Evolutionary conservation across 2,329 filamentous ascomycete species (phyloP).

Genomic region (Curvularia hawaiiensis): DNA sequence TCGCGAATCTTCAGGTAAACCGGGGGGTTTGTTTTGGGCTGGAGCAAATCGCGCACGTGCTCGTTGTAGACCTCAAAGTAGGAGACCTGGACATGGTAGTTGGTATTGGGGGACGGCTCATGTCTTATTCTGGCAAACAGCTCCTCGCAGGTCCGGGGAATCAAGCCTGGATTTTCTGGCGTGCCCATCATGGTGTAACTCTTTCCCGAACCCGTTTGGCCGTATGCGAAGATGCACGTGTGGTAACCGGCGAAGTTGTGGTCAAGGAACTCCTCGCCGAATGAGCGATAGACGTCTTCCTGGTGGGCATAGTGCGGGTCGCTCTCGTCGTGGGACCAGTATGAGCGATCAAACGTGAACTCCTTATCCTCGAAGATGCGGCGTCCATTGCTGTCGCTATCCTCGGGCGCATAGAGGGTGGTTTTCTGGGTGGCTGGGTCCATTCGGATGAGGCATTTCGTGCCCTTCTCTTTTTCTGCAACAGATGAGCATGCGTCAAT

Average conservation of each 20-base stretch:
- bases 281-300: conserved; percentile 89
- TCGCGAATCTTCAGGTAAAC: conserved; percentile 98
- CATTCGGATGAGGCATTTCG: conserved; percentile 90
- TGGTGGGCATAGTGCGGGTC: conserved; percentile 91
- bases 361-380: conserved; percentile 83
- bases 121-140: conserved; percentile 91
- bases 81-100: conserved; percentile 95
- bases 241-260: conserved; percentile 99
- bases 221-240: conserved; percentile 98
- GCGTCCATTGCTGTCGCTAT: conserved; percentile 64
- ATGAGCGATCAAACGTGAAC: conserved; percentile 97
- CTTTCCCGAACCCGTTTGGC: conserved; percentile 96
- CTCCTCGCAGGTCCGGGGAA: conserved; percentile 94
- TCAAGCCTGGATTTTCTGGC: conserved; percentile 83
- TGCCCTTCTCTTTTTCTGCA: conserved; percentile 78
- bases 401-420: conserved; percentile 72
- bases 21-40: conserved; percentile 77
- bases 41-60: conserved; percentile 91
- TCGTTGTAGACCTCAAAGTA: conserved; percentile 99
- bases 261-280: conserved; percentile 96
- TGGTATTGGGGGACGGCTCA: conserved; percentile 86
- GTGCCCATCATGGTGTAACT: conserved; percentile 98
- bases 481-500: conserved; percentile 26
- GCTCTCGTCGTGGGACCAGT: conserved; percentile 86
- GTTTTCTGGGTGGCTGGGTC: conserved; percentile 85